phyloP scores from a whole-genome alignment of 495 filamentous ascomycete species.

The Hypoxylon intermedium region DNA sequence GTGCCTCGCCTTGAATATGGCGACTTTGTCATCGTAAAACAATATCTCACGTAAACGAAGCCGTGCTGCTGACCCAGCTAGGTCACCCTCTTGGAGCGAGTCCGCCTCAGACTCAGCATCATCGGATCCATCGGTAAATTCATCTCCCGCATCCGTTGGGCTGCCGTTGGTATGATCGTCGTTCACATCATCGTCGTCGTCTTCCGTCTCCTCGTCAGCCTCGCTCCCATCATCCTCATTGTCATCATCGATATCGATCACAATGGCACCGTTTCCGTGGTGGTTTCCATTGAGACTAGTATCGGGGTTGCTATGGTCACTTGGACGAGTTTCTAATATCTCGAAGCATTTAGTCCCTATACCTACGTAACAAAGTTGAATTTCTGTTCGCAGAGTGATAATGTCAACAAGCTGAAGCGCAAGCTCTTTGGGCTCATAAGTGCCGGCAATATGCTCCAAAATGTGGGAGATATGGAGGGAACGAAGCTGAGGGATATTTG shows the following conservation, averaged over 20 bases:
- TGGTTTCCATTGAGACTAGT: conserved; percentile 49
- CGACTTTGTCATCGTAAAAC: conserved; percentile 89
- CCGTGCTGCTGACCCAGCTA: conserved; percentile 55
- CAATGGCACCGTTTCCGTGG: conserved; percentile 39
- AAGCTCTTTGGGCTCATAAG: conserved; percentile 72
- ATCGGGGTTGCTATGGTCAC: conserved; percentile 53
- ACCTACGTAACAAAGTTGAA: conserved; percentile 85
- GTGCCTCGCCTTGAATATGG: conserved; percentile 81
- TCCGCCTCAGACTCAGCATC: conserved; percentile 67
- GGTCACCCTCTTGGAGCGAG: conserved; percentile 53
- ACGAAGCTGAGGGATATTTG: conserved; percentile 74
- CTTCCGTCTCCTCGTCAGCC: conserved; percentile 54
- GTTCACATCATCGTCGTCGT: conserved; percentile 60
- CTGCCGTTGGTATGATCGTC: conserved; percentile 48
- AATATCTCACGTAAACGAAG: conserved; percentile 82
- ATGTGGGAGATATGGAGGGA: conserved; percentile 82
- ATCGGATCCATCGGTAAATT: conserved; percentile 56
- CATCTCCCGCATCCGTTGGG: conserved; percentile 52
- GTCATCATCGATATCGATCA: conserved; percentile 54
- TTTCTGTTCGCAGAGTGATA: conserved; percentile 83
- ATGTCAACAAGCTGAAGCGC: conserved; percentile 85
- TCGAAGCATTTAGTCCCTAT: conserved; percentile 85
- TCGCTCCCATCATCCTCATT: conserved; percentile 51
- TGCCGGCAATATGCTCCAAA: conserved; percentile 64
- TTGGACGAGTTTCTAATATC: conserved; percentile 71